These are phyloP conservation scores for Claviceps sp. DNA, from an alignment of 2,329 filamentous ascomycete genomes.

Conservation along the genomic window DNA sequence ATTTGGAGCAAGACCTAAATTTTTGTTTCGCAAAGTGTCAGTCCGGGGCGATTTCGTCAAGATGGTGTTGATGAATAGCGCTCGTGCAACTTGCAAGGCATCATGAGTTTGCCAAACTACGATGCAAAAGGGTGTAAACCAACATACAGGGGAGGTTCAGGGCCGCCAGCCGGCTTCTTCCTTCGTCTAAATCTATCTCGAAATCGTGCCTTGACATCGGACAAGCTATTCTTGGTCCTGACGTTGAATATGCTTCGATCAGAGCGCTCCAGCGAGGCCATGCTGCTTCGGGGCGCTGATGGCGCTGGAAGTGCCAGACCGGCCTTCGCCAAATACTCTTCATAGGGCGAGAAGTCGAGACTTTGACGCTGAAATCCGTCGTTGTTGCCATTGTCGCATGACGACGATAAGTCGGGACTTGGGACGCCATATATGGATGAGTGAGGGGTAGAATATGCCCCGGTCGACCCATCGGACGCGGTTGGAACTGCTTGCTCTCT, in stretches of 20 bases:
- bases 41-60: not conserved
- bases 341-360: conserved; percentile 36
- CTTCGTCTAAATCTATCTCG: conserved; percentile 28
- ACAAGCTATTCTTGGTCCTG: conserved; percentile 30
- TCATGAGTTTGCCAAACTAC: not conserved
- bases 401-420: conserved; percentile 7
- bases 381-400: not conserved
- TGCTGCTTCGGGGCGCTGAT: conserved; percentile 24
- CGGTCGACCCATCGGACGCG: conserved; percentile 26
- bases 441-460: conserved; percentile 27
- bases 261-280: conserved; percentile 17
- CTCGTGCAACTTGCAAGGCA: no score
- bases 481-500: conserved; percentile 33
- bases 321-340: conserved; percentile 34
- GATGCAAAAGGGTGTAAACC: not conserved
- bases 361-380: conserved; percentile 20
- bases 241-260: conserved; percentile 30
- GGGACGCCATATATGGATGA: conserved; percentile 25
- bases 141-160: conserved; percentile 21
- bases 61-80: not conserved
- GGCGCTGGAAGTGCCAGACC: conserved; percentile 29
- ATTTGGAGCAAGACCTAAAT: conserved; percentile 41
- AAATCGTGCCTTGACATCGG: conserved; percentile 31
- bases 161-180: conserved; percentile 21
- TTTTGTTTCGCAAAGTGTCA: not conserved